phyloP scores from a whole-genome alignment of 768 basidiomycete genomes.

The Mycena rebaudengoi region DNA sequence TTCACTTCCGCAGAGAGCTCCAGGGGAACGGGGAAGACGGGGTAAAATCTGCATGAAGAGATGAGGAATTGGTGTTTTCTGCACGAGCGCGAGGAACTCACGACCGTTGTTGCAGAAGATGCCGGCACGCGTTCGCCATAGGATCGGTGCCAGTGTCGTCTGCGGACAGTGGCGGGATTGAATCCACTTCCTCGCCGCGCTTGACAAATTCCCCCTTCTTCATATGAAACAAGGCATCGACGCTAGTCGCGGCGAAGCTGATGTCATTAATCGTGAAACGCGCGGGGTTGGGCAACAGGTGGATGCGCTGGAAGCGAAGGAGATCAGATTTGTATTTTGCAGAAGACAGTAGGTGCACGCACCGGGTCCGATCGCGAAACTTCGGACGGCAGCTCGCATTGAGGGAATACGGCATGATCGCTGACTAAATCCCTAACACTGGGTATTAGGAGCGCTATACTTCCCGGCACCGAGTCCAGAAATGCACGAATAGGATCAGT shows the following conservation, averaged over 20 bases:
- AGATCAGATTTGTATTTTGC: neutral
- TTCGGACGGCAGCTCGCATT: conserved; percentile 62
- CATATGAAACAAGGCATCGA: conserved; percentile 91
- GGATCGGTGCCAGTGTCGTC: conserved; percentile 67
- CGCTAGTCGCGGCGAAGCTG: conserved; percentile 80
- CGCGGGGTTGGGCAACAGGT: conserved; percentile 86
- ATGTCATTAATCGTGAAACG: conserved; percentile 88
- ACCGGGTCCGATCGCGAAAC: conserved; percentile 61
- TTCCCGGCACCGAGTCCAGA: conserved; percentile 69
- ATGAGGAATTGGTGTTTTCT: too few relatives aligned
- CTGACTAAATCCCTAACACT: conserved; percentile 84
- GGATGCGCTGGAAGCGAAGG: conserved; percentile 65
- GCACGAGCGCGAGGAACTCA: conserved; percentile 38
- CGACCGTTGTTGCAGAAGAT: conserved; percentile 90
- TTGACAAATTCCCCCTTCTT: conserved; percentile 84
- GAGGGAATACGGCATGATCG: conserved; percentile 86
- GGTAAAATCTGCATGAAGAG: conserved; percentile 79
- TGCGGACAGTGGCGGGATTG: conserved; percentile 45
- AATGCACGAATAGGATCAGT: conserved; percentile 62
- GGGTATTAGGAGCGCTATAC: conserved; percentile 81
- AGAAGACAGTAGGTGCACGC: conserved; percentile 30
- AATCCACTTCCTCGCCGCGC: conserved; percentile 68
- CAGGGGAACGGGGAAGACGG: conserved; percentile 86
- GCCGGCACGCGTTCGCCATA: conserved; percentile 82
- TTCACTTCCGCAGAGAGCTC: conserved; percentile 84